Evolutionary conservation across 257 asterid genomes (phyloP), one percentile per base, ranked within the genome.

Genomic region (Paulownia fortunei): DNA sequence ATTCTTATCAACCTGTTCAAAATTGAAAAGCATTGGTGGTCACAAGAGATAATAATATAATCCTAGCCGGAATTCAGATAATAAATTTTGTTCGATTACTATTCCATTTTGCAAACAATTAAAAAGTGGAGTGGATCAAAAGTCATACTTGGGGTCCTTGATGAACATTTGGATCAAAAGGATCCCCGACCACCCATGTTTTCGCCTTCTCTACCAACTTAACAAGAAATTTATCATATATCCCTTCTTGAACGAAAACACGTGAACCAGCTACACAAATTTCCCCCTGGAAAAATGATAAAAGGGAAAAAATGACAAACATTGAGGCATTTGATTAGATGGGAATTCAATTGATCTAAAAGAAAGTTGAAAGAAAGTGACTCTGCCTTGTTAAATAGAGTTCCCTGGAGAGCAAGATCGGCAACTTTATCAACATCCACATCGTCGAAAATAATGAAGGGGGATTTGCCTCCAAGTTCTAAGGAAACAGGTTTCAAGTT

Each of bases 391-490:
- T 92, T 92, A 67, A 16, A 85, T 5, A 88, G 13, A 68, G 80
- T 47, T 26, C 83, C 96, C 19, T 21, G 66, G 10, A 89, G 89
- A 68, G 92, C 90, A 58, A 93, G 89, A 55, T 64, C 84, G 6
- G 88, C 84, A 9, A 89, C 81, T 74, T 83, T 87, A 32, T 93
- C 94, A 18, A 91, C 76, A 81, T 91, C 97, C 19, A 84, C 97
- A 62, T 93, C 98, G 9, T 90, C 93, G 37, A 86, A 93, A 15
- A 93, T 55, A 0, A 93, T 89, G 83, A 93, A 80, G 19, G 98
- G 97, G 21, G 92, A 89, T 81, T 93, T 91, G 66, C 98, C 98
- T 76, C 98, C 98, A 5, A 93, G 87, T 81, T 93, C 98, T 61
- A 90, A 81, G 2, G 92, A 80, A n/a, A 91, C 94, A 6, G 91